Percentiles rank a stretch among this genome's conserved stretches.
phyloP scores from a whole-genome alignment of 176 grass and related monocot species.

The Bromus sterilis region DNA sequence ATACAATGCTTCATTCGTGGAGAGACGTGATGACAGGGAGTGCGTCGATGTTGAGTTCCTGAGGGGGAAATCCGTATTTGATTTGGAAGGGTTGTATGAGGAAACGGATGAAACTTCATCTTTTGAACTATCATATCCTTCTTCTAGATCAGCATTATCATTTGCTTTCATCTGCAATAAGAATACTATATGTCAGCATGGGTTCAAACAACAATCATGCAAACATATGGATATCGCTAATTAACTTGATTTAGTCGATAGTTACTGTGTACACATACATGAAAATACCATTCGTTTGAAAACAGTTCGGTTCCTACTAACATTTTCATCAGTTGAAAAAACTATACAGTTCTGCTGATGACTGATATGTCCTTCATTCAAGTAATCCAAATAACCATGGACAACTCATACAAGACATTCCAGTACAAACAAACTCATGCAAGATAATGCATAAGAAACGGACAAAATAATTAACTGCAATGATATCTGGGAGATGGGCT shows the following conservation, averaged over 20 bases:
- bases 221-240: neutral
- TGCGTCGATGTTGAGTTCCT: conserved; percentile 67
- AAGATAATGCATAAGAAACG: conserved; percentile 1
- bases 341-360: neutral
- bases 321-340: conserved; percentile 10
- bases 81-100: conserved; percentile 75
- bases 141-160: conserved; percentile 78
- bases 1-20: conserved; percentile 48
- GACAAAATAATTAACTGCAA: neutral
- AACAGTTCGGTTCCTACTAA: neutral
- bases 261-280: conserved; percentile 3
- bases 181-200: neutral
- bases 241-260: conserved; percentile 4
- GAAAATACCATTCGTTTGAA: neutral
- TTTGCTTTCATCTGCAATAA: conserved; percentile 58
- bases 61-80: conserved; percentile 51
- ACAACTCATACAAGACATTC: conserved; percentile 4
- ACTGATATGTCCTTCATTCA: neutral
- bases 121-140: conserved; percentile 95
- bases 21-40: conserved; percentile 66
- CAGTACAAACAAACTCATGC: neutral
- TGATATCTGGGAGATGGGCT: neutral
- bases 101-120: conserved; percentile 98
- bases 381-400: neutral
- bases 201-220: neutral